Conservation (phyloP, 768 basidiomycete genomes). For the Lentinula sp. region DNA sequence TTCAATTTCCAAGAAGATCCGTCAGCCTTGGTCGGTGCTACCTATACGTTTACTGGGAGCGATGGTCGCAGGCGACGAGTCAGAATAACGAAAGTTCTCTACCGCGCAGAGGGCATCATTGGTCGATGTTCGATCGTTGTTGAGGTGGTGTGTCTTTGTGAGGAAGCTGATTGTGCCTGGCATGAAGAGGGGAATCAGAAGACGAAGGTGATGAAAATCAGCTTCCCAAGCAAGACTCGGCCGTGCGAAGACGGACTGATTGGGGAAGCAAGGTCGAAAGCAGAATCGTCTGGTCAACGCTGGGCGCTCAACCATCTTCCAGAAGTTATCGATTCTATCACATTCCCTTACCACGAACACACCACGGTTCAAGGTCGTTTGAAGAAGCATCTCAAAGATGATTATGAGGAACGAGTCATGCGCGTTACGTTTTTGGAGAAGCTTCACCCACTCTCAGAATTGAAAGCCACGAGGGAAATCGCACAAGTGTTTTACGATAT, state of each 20-base stretch:
- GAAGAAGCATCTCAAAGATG: background rate
- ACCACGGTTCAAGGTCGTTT: background rate
- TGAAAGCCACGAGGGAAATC: background rate
- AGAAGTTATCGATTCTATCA: background rate
- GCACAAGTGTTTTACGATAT: background rate
- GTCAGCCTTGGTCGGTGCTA: background rate
- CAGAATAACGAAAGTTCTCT: background rate
- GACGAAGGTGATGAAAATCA: background rate
- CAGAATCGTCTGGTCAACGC: background rate
- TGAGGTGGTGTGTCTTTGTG: background rate
- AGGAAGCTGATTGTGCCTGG: background rate
- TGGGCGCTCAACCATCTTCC: conserved; percentile 1
- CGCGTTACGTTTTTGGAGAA: background rate
- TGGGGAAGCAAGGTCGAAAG: background rate
- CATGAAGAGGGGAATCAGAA: background rate
- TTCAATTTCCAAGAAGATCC: background rate
- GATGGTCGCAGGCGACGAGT: background rate
- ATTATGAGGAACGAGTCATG: background rate
- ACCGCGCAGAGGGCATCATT: background rate
- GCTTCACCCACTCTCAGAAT: background rate
- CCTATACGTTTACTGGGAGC: background rate
- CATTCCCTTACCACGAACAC: background rate
- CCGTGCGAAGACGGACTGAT: background rate
- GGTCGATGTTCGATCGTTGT: background rate
- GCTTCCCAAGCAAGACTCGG: background rate